A percentile compares a stretch with the other conserved stretches of the same genome.
phyloP scores from a whole-genome alignment of 805 yeast genomes.

The Blastobotrys chiropterorum region DNA sequence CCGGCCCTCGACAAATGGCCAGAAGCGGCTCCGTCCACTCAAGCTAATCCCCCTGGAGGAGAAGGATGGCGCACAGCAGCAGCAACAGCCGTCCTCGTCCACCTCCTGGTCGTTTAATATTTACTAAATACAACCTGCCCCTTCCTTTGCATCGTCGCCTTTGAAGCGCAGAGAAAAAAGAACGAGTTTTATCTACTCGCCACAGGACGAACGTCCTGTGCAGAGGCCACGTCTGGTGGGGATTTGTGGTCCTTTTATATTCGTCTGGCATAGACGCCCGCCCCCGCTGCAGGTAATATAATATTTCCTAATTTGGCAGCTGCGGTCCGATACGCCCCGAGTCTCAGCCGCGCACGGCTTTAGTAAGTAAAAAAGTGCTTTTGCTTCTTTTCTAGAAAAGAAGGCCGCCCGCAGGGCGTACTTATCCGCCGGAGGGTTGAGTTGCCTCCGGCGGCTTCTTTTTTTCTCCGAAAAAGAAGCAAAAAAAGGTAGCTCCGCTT shows the following conservation, averaged over 20 bases:
- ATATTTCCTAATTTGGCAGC: neutral
- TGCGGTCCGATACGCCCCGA: too few relatives aligned
- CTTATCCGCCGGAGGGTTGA: too few relatives aligned
- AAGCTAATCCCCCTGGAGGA: neutral
- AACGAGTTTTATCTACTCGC: too few relatives aligned
- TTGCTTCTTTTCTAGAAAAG: neutral
- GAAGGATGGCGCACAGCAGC: neutral
- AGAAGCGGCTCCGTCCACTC: conserved; percentile 19
- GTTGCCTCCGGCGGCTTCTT: neutral
- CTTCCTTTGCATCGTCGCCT: too few relatives aligned
- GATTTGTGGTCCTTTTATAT: conserved; percentile 1
- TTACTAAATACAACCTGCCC: neutral
- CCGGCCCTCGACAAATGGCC: conserved; percentile 12
- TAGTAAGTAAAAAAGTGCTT: too few relatives aligned
- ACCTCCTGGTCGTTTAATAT: conserved; percentile 7
- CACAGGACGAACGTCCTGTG: too few relatives aligned
- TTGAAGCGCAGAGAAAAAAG: too few relatives aligned
- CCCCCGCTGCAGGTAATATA: neutral
- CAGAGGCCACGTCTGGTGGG: too few relatives aligned
- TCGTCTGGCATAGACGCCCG: neutral
- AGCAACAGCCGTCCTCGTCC: conserved; percentile 1
- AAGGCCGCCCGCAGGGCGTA: neutral
- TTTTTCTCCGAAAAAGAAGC: too few relatives aligned
- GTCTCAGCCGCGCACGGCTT: too few relatives aligned
- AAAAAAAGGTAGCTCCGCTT: neutral